phyloP scores from a whole-genome alignment of 2,329 filamentous ascomycete genomes.

The Botrytis pseudocinerea region DNA sequence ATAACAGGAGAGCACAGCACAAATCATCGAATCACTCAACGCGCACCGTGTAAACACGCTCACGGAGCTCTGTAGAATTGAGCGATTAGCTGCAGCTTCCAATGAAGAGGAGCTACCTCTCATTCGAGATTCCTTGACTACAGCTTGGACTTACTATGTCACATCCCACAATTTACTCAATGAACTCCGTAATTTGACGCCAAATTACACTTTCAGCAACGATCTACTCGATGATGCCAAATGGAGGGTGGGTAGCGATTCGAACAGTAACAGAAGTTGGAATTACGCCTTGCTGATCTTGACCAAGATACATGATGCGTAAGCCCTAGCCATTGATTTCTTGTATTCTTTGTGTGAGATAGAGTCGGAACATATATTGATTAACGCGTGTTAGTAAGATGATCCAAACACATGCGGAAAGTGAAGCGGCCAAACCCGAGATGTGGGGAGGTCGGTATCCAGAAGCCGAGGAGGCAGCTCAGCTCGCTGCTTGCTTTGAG shows the following conservation, averaged over 20 bases:
- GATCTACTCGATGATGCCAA: slow-evolving; percentile 67
- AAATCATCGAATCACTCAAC: slow-evolving; percentile 63
- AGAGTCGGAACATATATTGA: neutral
- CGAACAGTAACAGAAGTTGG: slow-evolving; percentile 69
- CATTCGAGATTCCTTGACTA: slow-evolving; percentile 65
- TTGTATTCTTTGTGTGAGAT: neutral
- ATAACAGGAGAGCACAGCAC: slow-evolving; percentile 39
- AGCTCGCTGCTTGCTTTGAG: slow-evolving; percentile 63
- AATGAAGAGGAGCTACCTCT: slow-evolving; percentile 60
- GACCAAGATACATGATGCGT: slow-evolving; percentile 65
- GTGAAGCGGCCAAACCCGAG: slow-evolving; percentile 60
- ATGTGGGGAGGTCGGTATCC: slow-evolving; percentile 70
- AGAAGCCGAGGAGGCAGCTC: slow-evolving; percentile 54
- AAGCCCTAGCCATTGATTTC: slow-evolving; percentile 40
- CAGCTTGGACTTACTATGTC: slow-evolving; percentile 72
- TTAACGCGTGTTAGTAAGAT: slow-evolving; percentile 51
- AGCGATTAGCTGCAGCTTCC: slow-evolving; percentile 61
- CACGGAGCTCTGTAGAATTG: slow-evolving; percentile 69
- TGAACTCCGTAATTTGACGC: slow-evolving; percentile 68
- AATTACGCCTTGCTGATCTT: slow-evolving; percentile 75
- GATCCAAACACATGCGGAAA: slow-evolving; percentile 59
- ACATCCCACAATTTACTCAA: slow-evolving; percentile 67
- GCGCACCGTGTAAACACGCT: slow-evolving; percentile 73
- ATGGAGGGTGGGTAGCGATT: slow-evolving; percentile 61
- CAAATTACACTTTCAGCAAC: slow-evolving; percentile 66